Base-by-base conservation (phyloP, 805 yeast species). In the Ogataea haglerorum region DNA sequence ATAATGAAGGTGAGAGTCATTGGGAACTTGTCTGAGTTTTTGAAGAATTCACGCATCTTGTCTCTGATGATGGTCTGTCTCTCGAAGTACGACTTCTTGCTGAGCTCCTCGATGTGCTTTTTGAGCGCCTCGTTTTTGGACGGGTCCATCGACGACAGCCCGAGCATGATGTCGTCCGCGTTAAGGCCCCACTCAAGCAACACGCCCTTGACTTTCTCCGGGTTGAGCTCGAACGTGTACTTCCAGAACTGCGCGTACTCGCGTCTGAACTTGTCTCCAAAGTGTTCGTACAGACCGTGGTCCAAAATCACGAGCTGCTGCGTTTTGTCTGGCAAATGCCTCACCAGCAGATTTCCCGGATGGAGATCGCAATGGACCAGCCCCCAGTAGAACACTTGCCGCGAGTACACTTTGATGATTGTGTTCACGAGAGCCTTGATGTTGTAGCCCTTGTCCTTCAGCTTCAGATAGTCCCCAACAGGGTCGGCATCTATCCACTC, bases 401-500 rank as follows among this genome's bases (percentile, higher is more conserved):
- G 68, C 16, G 79, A 75, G 48, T 74, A 75, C 14, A 77, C 65
- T 34, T 63, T 63, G 33, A 78, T 63, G 48, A 81, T 73, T 43
- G 69, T 73, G 14, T 64, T 58, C 74, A 81, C 67, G n/a, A 78
- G 63, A 16, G 54, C 46, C 14, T 59, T 45, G 23, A 69, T 52
- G 49, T 75, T 63, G 51, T 58, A 73, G 2, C 68, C 67, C 10
- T 58, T 54, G 9, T 63, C 62, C 24, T 63, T 52, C 16, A 85
- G 58, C 21, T 57, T 63, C 16, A 69, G 62, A 37, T 67, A 68
- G 42, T 72, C 67, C n/a, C 72, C 63, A 42, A 85, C 60, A 0
- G 82, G 60, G 13, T 75, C 73, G 18, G 90, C 93, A 26, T 85
- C 85, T 34, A 85, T 80, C 89, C 90, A 85, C 59, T 85, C 93